Conservation (phyloP, 1,284 basidiomycete species). For the Leccinum subrobustum region DNA sequence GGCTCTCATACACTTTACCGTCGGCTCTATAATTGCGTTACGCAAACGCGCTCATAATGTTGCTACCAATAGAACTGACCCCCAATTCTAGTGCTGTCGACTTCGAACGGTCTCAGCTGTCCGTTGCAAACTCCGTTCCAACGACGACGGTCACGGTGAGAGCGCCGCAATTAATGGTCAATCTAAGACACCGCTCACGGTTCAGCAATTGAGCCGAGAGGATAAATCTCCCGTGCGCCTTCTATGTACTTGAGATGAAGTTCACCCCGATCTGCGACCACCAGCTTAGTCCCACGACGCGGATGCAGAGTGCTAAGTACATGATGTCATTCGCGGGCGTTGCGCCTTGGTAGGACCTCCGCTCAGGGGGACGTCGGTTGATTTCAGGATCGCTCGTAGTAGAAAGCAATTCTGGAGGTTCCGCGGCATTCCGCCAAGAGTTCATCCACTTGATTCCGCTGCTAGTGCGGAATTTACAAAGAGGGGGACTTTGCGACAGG, state of each 20-base stretch:
- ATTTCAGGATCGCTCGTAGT: neutral
- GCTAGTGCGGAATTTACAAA: constrained; percentile 2
- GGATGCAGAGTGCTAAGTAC: neutral
- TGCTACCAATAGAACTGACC: constrained; percentile 3
- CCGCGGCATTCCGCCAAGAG: neutral
- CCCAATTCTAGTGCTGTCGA: neutral
- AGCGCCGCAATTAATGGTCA: neutral
- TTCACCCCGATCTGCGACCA: neutral
- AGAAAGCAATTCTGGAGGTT: neutral
- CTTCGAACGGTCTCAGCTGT: neutral
- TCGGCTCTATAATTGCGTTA: neutral
- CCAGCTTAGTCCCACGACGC: neutral
- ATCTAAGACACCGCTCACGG: neutral
- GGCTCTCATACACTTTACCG: neutral
- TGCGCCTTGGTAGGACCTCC: neutral
- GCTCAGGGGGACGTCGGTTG: neutral
- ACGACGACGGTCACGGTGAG: neutral
- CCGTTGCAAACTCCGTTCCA: constrained; percentile 4
- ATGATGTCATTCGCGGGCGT: neutral
- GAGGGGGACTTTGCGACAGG: neutral
- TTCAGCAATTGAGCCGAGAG: neutral
- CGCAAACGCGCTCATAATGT: neutral
- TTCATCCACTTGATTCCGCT: neutral
- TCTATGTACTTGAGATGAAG: neutral
- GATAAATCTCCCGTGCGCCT: neutral